Evolutionary conservation across 805 yeast species (phyloP), one percentile per base, ranked within the genome.

Genomic region (Pichia sporocuriosa): DNA sequence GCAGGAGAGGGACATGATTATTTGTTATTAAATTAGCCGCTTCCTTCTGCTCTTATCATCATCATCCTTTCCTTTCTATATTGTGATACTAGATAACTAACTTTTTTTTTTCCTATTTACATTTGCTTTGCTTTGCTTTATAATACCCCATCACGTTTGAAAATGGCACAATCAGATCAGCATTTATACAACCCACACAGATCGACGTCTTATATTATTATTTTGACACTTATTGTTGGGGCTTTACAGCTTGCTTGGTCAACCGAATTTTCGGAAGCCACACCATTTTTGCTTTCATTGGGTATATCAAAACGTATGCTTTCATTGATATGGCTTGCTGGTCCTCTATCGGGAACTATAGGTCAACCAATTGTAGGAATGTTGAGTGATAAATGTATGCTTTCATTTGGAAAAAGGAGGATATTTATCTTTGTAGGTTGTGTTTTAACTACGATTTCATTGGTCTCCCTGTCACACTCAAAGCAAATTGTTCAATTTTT

Each of bases 191-290:
- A 70, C 39, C 77, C 77, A 2, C 64, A 62, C 4, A 53, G 80
- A 19, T 65, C 79, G 0, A 47, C 64, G 3, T 25, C 45, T 6
- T 75, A 73, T 45, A 67, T 75, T 11, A 48, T 75, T 6, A 49
- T 70, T 8, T 57, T 75, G 16, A 72, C 79, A 0, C 52, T 72
- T 4, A 62, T 70, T 4, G 62, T 79, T 4, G 81, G 81, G 4
- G 81, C 81, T 0, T 59, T 77, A 17, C 84, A 79, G 53, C 58
- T 78, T 39, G 75, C 83, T 0, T 79, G 84, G 84, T 73, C 79
- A 4, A 69, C 79, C 2, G 84, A 79, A 56, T 78, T 79, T 51
- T 70, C 79, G 4, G 79, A 77, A 47, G 81, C 81, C 3, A 77
- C 79, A 4, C 80, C 83, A 0, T 77, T 70, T 49, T 54, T 79